Conservation (phyloP, 805 yeast genomes). For the Candida gorgasii region DNA sequence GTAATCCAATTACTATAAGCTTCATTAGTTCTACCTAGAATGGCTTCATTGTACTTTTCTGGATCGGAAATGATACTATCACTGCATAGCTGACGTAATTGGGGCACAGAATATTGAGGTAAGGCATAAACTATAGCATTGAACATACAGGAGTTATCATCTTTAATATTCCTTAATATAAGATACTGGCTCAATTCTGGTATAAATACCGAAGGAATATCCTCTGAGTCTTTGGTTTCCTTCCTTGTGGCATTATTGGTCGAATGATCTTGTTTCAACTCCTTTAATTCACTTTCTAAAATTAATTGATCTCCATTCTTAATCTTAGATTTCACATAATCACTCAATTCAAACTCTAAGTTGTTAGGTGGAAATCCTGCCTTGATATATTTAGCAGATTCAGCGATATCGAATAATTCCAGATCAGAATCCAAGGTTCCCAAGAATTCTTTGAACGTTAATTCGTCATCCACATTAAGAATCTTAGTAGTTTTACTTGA, state of each 20-base stretch:
- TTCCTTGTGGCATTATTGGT: background rate
- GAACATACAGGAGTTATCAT: constrained; percentile 78
- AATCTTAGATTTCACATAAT: constrained; percentile 37
- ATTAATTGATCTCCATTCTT: constrained; percentile 60
- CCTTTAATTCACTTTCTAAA: constrained; percentile 23
- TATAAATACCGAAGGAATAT: constrained; percentile 28
- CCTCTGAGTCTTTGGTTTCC: too few relatives aligned
- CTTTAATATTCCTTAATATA: constrained; percentile 61
- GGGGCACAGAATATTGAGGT: constrained; percentile 43
- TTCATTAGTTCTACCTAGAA: constrained; percentile 51
- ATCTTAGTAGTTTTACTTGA: constrained; percentile 12
- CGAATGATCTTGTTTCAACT: constrained; percentile 1
- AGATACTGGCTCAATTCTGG: constrained; percentile 31
- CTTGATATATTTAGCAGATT: constrained; percentile 30
- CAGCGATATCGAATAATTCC: constrained; percentile 5
- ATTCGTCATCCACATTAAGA: constrained; percentile 31
- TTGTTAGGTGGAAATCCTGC: constrained; percentile 63
- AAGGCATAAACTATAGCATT: constrained; percentile 60
- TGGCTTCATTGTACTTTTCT: constrained; percentile 51
- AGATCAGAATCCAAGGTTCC: constrained; percentile 13
- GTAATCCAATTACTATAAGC: constrained; percentile 64
- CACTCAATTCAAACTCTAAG: constrained; percentile 31
- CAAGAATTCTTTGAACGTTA: constrained; percentile 34
- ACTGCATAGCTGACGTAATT: constrained; percentile 55
- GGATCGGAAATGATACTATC: constrained; percentile 41